Evolutionary conservation across 768 basidiomycete species (phyloP).

Genomic region (Kwoniella europaea): DNA sequence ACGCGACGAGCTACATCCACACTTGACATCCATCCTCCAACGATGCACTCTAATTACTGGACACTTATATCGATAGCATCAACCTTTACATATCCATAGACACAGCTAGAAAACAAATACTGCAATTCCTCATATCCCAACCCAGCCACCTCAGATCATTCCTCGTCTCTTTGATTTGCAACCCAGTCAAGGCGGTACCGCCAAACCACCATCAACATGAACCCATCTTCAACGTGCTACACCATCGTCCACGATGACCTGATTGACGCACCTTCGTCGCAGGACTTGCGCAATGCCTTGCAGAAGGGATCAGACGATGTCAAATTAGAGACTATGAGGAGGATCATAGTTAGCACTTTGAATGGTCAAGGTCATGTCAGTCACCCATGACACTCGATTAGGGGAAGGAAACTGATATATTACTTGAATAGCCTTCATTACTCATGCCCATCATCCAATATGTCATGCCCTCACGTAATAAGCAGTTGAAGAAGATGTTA

Average conservation of each 20-base stretch:
- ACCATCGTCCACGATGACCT: slow-evolving; percentile 58
- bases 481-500: slow-evolving; percentile 93
- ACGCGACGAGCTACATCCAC: slow-evolving; percentile 19
- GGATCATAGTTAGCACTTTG: slow-evolving; percentile 89
- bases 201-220: slow-evolving; percentile 44
- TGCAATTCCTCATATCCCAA: too few relatives aligned
- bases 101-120: not conserved
- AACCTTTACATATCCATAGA: not conserved
- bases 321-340: slow-evolving; percentile 93
- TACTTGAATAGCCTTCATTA: slow-evolving; percentile 69
- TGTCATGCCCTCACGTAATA: slow-evolving; percentile 91
- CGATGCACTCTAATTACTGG: not conserved
- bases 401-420: slow-evolving; percentile 5
- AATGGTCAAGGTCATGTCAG: slow-evolving; percentile 91
- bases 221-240: slow-evolving; percentile 55
- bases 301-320: slow-evolving; percentile 97
- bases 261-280: slow-evolving; percentile 68
- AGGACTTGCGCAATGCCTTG: slow-evolving; percentile 78
- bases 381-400: slow-evolving; percentile 3
- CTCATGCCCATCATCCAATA: slow-evolving; percentile 99
- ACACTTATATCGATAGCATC: not conserved
- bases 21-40: not conserved
- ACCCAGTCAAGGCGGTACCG: not conserved
- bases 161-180: too few relatives aligned
- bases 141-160: not conserved